Evolutionary conservation across 768 basidiomycete species (phyloP), one percentile per base, ranked within the genome.

Genomic region (Tubosaeta sp.): DNA sequence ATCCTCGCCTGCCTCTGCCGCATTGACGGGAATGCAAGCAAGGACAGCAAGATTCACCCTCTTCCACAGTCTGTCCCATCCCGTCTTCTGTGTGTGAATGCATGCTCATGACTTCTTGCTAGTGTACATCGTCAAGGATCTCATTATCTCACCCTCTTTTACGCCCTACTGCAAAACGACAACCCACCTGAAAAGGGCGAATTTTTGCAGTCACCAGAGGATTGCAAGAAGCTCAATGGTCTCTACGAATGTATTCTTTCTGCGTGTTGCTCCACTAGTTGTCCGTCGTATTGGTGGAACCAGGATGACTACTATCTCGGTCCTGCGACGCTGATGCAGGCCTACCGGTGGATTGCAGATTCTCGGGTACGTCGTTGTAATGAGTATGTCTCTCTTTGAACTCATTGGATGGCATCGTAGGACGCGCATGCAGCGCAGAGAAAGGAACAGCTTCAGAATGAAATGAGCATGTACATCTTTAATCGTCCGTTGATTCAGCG

Each of bases 261-360:
- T 64, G 92, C 95, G 3, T 97, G 97, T 74, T 99, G 95, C 76
- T 94, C 94, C 39, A 98, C 95, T 0, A 90, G 89, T 42, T 99
- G 95, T 80, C 95, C 95, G 5, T 89, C 86, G 29, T 97, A 98
- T 73, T 97, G 95, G 95, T 98, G 95, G 95, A 98, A 97, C 74
- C 92, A 94, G 72, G 94, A 97, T 66, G 89, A 93, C 70, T 99
- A 99, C n/a, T n/a, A n/a, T 72, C 87, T 99, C 37, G 95, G 95
- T 33, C 95, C 95, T 6, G 95, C 95, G 1, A 94, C 94, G 0
- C 75, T 97, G 62, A 93, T 97, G 92, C 90, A 93, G 62, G 92
- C 93, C 0, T 97, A 97, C 73, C 78, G 95, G 59, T 98, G 95
- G 95, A 95, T 99, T 66, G 94, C 95, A 0, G 95, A 98, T 68